These are phyloP conservation scores for Ophiostoma triangulosporum DNA, from an alignment of 2,329 filamentous ascomycete genomes.

Conservation along the genomic window DNA sequence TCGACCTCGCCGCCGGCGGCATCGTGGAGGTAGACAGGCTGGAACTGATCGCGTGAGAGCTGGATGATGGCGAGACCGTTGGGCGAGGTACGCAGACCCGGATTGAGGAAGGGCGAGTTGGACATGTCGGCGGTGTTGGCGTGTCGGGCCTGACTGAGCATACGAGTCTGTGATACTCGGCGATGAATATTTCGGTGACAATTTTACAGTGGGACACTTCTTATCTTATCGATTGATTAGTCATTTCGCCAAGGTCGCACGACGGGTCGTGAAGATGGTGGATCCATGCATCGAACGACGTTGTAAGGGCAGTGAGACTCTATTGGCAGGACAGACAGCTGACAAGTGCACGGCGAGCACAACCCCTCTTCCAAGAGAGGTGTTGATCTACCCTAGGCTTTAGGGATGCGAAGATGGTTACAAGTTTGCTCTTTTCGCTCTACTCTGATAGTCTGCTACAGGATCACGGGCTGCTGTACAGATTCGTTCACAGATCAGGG, in stretches of 20 bases:
- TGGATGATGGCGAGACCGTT: conserved; percentile 71
- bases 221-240: conserved; percentile 2
- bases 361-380: background rate
- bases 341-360: too few species aligned
- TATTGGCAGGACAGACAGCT: background rate
- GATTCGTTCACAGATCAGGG: too few species aligned
- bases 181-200: background rate
- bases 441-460: too few species aligned
- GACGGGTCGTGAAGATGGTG: too few species aligned
- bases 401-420: too few species aligned
- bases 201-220: background rate
- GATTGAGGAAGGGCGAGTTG: conserved; percentile 68
- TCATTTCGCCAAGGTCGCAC: too few species aligned
- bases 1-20: conserved; percentile 45
- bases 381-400: too few species aligned
- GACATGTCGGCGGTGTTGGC: background rate
- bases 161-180: background rate
- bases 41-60: conserved; percentile 72
- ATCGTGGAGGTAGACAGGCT: conserved; percentile 57
- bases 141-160: background rate
- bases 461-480: too few species aligned
- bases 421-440: too few species aligned
- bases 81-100: conserved; percentile 45
- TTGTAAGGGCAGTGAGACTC: background rate
- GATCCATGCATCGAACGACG: background rate